phyloP scores from a whole-genome alignment of 257 asterid genomes.

The Capsicum baccatum region DNA sequence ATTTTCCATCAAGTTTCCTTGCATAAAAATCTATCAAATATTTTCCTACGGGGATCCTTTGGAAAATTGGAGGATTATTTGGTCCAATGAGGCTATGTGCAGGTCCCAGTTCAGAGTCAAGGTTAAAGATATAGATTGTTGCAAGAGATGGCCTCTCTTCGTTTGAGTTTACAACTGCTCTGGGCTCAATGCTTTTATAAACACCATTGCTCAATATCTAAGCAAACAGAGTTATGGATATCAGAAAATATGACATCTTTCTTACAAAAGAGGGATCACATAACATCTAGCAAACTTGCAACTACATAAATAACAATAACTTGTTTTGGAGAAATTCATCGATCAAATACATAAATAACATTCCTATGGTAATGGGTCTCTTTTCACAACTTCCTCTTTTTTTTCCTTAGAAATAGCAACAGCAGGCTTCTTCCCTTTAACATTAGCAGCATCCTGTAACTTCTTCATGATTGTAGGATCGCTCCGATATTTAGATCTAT shows the following conservation, averaged over 20 bases:
- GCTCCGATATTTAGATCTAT: too few relatives aligned
- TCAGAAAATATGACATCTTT: too few relatives aligned
- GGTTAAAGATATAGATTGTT: constrained; percentile 48
- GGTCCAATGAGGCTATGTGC: constrained; percentile 48
- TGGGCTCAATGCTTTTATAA: constrained; percentile 58
- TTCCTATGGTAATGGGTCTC: too few relatives aligned
- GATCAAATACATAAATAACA: too few relatives aligned
- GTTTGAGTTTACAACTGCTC: constrained; percentile 51
- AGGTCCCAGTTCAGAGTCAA: constrained; percentile 54
- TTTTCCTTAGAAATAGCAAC: too few relatives aligned
- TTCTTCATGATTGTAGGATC: too few relatives aligned
- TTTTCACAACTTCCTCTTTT: too few relatives aligned
- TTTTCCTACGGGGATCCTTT: constrained; percentile 36
- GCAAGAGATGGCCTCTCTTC: constrained; percentile 59
- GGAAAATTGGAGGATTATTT: constrained; percentile 44
- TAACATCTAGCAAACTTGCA: neutral
- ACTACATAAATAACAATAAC: too few relatives aligned
- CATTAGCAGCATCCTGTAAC: too few relatives aligned
- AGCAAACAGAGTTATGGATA: neutral
- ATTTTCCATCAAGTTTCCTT: constrained; percentile 47
- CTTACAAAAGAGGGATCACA: too few relatives aligned
- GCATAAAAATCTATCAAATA: constrained; percentile 50
- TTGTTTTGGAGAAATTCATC: too few relatives aligned
- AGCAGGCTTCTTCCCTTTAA: too few relatives aligned
- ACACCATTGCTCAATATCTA: constrained; percentile 58